Evolutionary conservation across 805 yeast genomes (phyloP).

Genomic region (Yarrowia osloensis): DNA sequence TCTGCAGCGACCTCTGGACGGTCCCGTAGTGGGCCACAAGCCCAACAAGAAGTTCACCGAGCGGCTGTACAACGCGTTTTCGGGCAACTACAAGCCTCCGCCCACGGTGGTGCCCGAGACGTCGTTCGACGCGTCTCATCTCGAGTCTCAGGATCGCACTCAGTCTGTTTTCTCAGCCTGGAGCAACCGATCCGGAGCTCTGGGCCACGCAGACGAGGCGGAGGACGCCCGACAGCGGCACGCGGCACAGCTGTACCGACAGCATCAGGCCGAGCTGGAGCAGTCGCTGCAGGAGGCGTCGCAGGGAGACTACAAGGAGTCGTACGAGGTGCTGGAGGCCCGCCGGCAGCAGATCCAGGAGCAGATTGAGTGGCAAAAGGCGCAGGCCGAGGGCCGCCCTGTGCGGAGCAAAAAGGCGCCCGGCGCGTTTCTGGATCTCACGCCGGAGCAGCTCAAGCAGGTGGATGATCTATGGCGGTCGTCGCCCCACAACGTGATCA

Average conservation of each 20-base stretch:
- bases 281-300: conserved; percentile 3
- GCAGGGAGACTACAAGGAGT: background rate
- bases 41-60: conserved; percentile 22
- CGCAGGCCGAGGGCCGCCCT: background rate
- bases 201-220: background rate
- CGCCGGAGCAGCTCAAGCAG: background rate
- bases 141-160: background rate
- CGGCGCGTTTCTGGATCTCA: background rate
- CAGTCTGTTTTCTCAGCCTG: background rate
- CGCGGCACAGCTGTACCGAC: background rate
- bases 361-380: conserved; percentile 26
- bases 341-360: conserved; percentile 6
- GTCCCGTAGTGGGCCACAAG: background rate
- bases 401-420: background rate
- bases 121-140: conserved; percentile 9
- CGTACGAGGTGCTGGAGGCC: conserved; percentile 20
- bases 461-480: conserved; percentile 13
- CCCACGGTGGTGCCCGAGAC: conserved; percentile 29
- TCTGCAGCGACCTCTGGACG: conserved; percentile 15
- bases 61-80: conserved; percentile 19
- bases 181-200: background rate
- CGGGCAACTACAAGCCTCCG: conserved; percentile 31
- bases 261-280: conserved; percentile 1
- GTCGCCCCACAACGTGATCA: conserved; percentile 26
- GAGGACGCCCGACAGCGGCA: conserved; percentile 1